Evolutionary conservation across 371 early-diverging fungal species (phyloP).

Genomic region (Syncephalis plumigaleata): DNA sequence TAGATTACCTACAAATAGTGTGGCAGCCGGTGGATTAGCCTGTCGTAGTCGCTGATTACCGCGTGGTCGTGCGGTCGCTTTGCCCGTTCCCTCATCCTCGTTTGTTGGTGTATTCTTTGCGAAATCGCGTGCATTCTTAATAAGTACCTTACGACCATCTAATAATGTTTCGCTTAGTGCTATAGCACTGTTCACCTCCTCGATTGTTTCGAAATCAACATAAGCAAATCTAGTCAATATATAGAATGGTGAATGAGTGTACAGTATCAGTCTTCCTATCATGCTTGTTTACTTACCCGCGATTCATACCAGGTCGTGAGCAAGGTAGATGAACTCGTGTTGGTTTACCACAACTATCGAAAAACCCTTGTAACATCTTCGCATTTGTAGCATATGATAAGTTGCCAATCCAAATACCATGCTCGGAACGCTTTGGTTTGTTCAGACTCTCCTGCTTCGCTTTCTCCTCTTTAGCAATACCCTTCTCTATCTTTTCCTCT

Average conservation of each 20-base stretch:
- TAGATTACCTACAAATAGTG: constrained; percentile 71
- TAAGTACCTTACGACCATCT: constrained; percentile 40
- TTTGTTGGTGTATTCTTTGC: constrained; percentile 7
- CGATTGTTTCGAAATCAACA: constrained; percentile 37
- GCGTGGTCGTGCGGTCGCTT: constrained; percentile 1
- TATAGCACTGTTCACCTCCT: constrained; percentile 32
- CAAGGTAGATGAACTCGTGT: constrained; percentile 50
- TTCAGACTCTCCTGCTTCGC: constrained; percentile 13
- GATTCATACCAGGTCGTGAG: constrained; percentile 20
- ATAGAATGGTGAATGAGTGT: too few species aligned
- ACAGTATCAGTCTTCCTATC: background rate
- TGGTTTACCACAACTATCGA: constrained; percentile 33
- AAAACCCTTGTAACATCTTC: constrained; percentile 31
- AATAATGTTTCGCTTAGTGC: constrained; percentile 34
- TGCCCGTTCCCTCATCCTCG: constrained; percentile 6
- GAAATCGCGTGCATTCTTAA: constrained; percentile 27
- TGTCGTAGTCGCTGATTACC: constrained; percentile 10
- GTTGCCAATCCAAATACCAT: constrained; percentile 63
- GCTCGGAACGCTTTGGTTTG: constrained; percentile 21
- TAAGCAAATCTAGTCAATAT: constrained; percentile 44
- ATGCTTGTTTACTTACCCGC: constrained; percentile 18
- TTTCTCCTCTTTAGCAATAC: constrained; percentile 6
- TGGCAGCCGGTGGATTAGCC: constrained; percentile 42
- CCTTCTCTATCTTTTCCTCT: constrained; percentile 6
- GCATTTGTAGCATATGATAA: constrained; percentile 35